Conservation (phyloP, 805 yeast species). For the Zygosaccharomyces gambellarensis region DNA sequence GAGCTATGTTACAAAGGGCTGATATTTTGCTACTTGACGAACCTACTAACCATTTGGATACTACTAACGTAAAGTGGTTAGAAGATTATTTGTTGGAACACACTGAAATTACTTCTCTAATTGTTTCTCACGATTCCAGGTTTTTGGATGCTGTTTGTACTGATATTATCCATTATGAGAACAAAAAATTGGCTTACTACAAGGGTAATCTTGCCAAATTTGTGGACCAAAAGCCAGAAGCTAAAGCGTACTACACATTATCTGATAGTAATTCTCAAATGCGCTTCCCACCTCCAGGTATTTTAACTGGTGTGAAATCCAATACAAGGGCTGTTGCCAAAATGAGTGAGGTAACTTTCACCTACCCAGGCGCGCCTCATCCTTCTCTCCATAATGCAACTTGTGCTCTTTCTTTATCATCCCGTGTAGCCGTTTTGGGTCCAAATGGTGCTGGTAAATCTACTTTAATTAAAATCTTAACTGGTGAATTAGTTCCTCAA, state of each 20-base stretch:
- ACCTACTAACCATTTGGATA: slow-evolving; percentile 98
- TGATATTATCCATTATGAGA: slow-evolving; percentile 93
- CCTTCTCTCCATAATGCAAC: slow-evolving; percentile 78
- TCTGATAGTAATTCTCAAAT: slow-evolving; percentile 89
- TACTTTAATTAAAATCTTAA: slow-evolving; percentile 85
- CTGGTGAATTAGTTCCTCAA: slow-evolving; percentile 85
- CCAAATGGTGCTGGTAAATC: slow-evolving; percentile 99
- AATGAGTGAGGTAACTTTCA: slow-evolving; percentile 76
- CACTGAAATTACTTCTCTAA: slow-evolving; percentile 84
- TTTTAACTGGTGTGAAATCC: slow-evolving; percentile 94
- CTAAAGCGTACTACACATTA: slow-evolving; percentile 89
- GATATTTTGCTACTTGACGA: slow-evolving; percentile 92
- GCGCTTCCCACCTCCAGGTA: slow-evolving; percentile 99
- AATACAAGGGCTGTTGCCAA: slow-evolving; percentile 91
- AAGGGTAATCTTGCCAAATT: slow-evolving; percentile 93
- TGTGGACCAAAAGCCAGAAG: slow-evolving; percentile 90
- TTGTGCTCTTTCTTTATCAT: slow-evolving; percentile 88
- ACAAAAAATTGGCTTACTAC: slow-evolving; percentile 89
- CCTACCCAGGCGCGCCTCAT: slow-evolving; percentile 84
- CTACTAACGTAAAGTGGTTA: slow-evolving; percentile 87
- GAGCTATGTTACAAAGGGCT: slow-evolving; percentile 97
- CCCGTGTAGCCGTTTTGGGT: slow-evolving; percentile 94
- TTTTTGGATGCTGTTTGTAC: slow-evolving; percentile 94
- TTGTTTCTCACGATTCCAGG: slow-evolving; percentile 97
- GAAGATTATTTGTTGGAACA: slow-evolving; percentile 80